A percentile compares a stretch with the other conserved stretches of the same genome.
Evolutionary conservation across 768 basidiomycete genomes (phyloP).

Genomic region (Gymnopilus junonius): DNA sequence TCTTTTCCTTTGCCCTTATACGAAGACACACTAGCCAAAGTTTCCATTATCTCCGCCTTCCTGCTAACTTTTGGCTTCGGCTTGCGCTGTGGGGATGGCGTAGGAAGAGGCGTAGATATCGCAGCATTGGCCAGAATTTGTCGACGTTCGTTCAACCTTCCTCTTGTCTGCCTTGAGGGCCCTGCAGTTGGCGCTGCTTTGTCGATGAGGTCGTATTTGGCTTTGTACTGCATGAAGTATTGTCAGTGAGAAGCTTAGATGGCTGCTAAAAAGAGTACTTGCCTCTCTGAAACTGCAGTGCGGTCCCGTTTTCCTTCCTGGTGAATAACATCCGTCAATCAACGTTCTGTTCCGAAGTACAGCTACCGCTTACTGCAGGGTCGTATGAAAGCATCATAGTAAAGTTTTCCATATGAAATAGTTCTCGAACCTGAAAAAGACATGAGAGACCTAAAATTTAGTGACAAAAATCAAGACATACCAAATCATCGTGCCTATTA

Average conservation of each 20-base stretch:
- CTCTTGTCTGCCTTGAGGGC: conserved; percentile 63
- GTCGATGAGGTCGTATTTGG: conserved; percentile 63
- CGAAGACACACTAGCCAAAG: conserved; percentile 23
- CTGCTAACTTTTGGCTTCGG: conserved; percentile 25
- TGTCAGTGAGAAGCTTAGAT: conserved; percentile 3
- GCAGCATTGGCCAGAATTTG: conserved; percentile 41
- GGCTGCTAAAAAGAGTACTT: conserved; percentile 26
- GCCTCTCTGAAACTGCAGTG: conserved; percentile 76
- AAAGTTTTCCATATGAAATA: conserved; percentile 88
- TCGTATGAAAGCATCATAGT: conserved; percentile 77
- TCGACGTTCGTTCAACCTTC: conserved; percentile 58
- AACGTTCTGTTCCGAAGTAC: not conserved
- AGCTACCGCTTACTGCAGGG: conserved; percentile 57
- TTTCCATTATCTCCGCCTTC: conserved; percentile 35
- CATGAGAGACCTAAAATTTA: conserved; percentile 1
- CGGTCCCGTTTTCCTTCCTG: conserved; percentile 77
- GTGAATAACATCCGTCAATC: conserved; percentile 2
- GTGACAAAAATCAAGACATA: conserved; percentile 42
- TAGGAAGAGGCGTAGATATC: conserved; percentile 29
- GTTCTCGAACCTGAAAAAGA: conserved; percentile 69
- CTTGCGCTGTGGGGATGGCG: conserved; percentile 25
- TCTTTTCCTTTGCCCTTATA: conserved; percentile 34
- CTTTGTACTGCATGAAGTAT: conserved; percentile 54
- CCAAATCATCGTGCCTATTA: conserved; percentile 75
- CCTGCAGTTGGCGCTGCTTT: conserved; percentile 45